A percentile compares a stretch with the other conserved stretches of the same genome.
Conservation (phyloP, 345 rosid genomes). For the Eucalyptus pauciflora region DNA sequence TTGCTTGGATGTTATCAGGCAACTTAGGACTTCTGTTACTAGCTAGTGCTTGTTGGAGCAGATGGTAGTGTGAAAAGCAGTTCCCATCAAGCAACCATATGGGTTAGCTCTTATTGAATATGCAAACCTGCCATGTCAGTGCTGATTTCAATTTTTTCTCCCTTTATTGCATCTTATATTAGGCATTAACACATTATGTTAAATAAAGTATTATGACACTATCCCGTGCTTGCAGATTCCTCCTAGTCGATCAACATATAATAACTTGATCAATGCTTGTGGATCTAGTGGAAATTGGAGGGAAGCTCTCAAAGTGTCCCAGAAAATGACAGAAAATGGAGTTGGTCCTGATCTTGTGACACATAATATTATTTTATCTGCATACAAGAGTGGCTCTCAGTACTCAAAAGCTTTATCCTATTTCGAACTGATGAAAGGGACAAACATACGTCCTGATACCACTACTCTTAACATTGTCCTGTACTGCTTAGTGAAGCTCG, state of each 20-base stretch:
- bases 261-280: conserved; percentile 87
- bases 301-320: conserved; percentile 79
- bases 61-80: background rate
- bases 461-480: conserved; percentile 80
- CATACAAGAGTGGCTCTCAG: conserved; percentile 75
- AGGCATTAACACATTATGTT: background rate
- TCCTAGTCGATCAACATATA: conserved; percentile 82
- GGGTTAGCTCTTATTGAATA: background rate
- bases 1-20: background rate
- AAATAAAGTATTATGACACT: background rate
- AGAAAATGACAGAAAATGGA: conserved; percentile 92
- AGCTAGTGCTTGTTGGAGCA: background rate
- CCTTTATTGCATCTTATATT: background rate
- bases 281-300: conserved; percentile 98
- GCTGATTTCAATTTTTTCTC: background rate
- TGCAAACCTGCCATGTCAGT: background rate
- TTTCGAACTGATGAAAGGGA: conserved; percentile 85
- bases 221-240: conserved; percentile 50
- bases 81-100: background rate
- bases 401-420: conserved; percentile 75
- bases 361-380: conserved; percentile 82
- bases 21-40: background rate
- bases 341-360: conserved; percentile 97
- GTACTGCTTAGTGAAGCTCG: conserved; percentile 66
- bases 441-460: conserved; percentile 72